Base-by-base conservation (phyloP, 306 rosid species). In the Calophaca sinica region DNA sequence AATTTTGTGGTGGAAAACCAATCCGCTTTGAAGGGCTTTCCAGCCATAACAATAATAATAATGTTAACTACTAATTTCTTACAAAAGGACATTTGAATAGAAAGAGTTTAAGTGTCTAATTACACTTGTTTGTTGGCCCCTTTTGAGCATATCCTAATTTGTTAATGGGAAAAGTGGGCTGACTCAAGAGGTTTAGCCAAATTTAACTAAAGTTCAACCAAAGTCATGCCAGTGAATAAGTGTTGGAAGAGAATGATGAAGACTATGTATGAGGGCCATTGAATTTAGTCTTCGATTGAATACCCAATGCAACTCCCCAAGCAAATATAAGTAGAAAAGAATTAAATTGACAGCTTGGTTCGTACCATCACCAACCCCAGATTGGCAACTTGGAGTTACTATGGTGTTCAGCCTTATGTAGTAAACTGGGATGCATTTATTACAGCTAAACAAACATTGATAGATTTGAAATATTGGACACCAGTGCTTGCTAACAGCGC, bases 361-460 rank as follows among this genome's bases (percentile, higher is more conserved):
- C 77, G 53, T 58, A 3, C 49, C 71, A 75, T 66, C 79, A 72
- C 14, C 53, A 76, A 72, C 36, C 79, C 79, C 0, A 70, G 13
- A 49, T 70, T 44, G 62, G 82, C 2, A 85, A 65, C 4, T 42
- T 44, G 45, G 60, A 75, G 81, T 85, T 64, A 70, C 39, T 60
- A 78, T 60, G 59, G 79, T 81, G 85, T 75, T 78, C 66, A 64
- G 70, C 84, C 83, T 42, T 52, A 58, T 74, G 6, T 50, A 9
- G 88, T 55, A 81, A 74, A 57, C 70, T 69, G 44, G 7, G 74
- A 72, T 63, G 81, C 83, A 73, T 81, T 81, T 53, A 72, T 77
- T 72, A 67, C 48, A 14, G 75, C 75, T 70, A 59, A 63, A 57
- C 58, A 54, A 10, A 63, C 7, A 4, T 46, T 8, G 31, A 80